These are phyloP conservation scores for Hyaloraphidium curvatum DNA, from an alignment of 192 early-diverging fungal species.

Conservation along the genomic window DNA sequence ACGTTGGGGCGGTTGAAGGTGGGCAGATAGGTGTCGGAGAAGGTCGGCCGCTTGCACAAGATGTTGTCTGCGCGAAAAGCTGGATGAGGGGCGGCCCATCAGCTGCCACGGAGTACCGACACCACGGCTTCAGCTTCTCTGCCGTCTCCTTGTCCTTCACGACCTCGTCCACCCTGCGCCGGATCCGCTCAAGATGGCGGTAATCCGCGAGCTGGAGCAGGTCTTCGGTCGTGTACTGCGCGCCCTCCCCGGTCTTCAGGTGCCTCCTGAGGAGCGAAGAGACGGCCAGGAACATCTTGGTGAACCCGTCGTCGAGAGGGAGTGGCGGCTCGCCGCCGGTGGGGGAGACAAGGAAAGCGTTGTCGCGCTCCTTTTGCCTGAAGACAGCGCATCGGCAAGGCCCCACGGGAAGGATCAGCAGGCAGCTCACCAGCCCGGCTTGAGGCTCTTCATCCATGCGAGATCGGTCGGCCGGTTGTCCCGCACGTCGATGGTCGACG, in stretches of 20 bases:
- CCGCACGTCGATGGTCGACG: not conserved
- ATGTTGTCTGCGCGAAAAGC: not conserved
- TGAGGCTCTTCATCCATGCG: not conserved
- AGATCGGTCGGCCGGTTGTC: not conserved
- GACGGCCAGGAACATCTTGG: not conserved
- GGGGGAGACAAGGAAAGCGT: not conserved
- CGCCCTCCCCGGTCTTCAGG: not conserved
- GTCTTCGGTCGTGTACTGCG: not conserved
- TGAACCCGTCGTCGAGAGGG: not conserved
- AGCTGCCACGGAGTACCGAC: no score
- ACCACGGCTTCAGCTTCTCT: conserved; percentile 1
- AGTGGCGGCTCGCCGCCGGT: not conserved
- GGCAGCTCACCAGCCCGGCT: not conserved
- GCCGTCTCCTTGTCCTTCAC: conserved; percentile 3
- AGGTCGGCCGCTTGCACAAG: not conserved
- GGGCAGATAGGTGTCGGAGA: not conserved
- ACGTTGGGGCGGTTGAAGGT: conserved; percentile 3
- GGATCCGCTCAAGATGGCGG: not conserved
- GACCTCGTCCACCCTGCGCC: not conserved
- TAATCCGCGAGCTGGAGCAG: not conserved
- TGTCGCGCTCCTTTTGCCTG: no score
- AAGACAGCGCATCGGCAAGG: no score
- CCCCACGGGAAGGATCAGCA: no score
- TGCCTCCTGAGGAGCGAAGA: not conserved
- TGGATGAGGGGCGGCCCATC: not conserved